phyloP scores from a whole-genome alignment of 192 early-diverging fungal species.

The Coemansia javaensis region DNA sequence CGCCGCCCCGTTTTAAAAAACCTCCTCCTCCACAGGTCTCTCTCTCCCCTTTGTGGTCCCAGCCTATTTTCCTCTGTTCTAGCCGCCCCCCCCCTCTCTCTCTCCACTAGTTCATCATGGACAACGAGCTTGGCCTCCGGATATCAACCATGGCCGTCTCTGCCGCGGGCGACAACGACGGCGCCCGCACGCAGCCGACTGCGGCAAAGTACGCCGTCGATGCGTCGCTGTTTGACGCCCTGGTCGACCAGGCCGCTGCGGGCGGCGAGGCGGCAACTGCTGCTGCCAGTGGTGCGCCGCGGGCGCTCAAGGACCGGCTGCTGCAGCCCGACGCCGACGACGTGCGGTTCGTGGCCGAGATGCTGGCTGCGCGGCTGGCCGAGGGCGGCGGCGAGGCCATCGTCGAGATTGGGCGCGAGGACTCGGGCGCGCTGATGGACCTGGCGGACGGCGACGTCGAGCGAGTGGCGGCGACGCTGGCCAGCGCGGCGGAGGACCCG shows the following conservation, averaged over 20 bases:
- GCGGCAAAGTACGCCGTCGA: constrained; percentile 45
- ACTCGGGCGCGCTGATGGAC: constrained; percentile 69
- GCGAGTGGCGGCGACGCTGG: constrained; percentile 36
- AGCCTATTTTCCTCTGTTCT: no score
- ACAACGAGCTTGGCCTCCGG: constrained; percentile 13
- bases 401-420: constrained; percentile 72
- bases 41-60: no score
- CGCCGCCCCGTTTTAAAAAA: no score
- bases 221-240: constrained; percentile 35
- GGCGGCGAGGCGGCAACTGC: background rate
- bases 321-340: constrained; percentile 47
- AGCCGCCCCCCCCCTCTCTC: no score
- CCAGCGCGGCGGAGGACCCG: constrained; percentile 15
- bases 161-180: background rate
- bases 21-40: no score
- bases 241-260: constrained; percentile 32
- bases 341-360: constrained; percentile 35
- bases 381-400: constrained; percentile 69
- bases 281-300: background rate
- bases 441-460: constrained; percentile 52
- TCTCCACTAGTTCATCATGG: background rate
- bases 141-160: constrained; percentile 13
- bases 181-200: no score
- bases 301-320: constrained; percentile 50
- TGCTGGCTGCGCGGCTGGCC: constrained; percentile 48